Base-by-base conservation (phyloP, 768 basidiomycete species). In the Boletus subcaerulescens region DNA sequence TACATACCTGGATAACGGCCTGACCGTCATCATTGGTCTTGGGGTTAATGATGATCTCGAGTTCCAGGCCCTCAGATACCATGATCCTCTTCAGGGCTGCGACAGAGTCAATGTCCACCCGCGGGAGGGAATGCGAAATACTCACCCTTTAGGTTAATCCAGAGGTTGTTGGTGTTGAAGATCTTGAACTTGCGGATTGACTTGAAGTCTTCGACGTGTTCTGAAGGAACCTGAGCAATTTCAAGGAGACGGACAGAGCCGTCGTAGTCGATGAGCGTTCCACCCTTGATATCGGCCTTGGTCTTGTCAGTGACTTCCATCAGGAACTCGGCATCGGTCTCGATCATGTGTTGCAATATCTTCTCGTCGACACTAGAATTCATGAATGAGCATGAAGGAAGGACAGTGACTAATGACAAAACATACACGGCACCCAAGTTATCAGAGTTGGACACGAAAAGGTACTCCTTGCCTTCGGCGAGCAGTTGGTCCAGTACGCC, bases 281-380 rank as follows among this genome's bases (percentile, higher is more conserved):
- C 84, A 74, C 81, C 81, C 73, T 88, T 88, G 72, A 88, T 82
- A 62, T 88, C 87, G 31, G 87, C 86, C 75, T 89, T 89, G 63
- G 87, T 89, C 78, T 89, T 89, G 79, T 89, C 87, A 11, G 87
- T 89, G 57, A 89, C 84, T 65, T 88, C 85, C 85, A 85, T 86
- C 61, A 87, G 65, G 74, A 86, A 87, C 69, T 87, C 86, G 48
- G 84, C 78, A 54, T 82, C 75, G 31, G 71, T 73, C 60, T 84
- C 79, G 44, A 85, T 78, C 82, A 89, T 87, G 74, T 85, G 83
- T 56, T 77, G 74, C 54, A 84, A 65, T 66, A 89, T 88, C 60
- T 76, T 80, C 59, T 86, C 76, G 66, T 87, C 87, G 62, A 88
- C 87, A 54, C 84, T 79, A 45, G n/a, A 44, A 29, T 43, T 3